These are phyloP conservation scores for Cymbopogon flexuosus DNA, from an alignment of 202 grass and related monocot genomes.

Conservation along the genomic window DNA sequence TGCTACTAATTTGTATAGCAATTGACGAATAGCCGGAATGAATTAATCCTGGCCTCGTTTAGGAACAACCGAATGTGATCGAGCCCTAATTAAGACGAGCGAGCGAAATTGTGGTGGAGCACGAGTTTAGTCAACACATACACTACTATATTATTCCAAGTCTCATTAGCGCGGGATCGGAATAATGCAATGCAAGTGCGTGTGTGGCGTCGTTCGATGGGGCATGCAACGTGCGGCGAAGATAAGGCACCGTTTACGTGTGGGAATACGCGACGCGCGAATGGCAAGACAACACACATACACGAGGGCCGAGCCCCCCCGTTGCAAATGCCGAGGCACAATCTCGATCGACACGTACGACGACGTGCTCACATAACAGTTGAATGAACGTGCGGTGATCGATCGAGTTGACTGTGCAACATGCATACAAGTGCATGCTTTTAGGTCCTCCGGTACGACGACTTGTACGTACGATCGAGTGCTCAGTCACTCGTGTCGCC, in stretches of 20 bases:
- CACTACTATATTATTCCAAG: background rate
- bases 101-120: background rate
- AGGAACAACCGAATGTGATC: no score
- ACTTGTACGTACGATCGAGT: background rate
- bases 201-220: background rate
- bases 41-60: no score
- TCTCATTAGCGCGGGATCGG: background rate
- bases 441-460: background rate
- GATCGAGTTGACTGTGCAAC: slow-evolving; percentile 24
- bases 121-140: slow-evolving; percentile 17
- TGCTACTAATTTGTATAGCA: no score
- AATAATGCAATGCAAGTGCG: background rate
- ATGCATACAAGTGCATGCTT: background rate
- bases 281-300: background rate
- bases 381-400: background rate
- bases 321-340: slow-evolving; percentile 2
- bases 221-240: slow-evolving; percentile 5
- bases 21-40: no score
- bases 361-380: background rate
- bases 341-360: background rate
- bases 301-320: background rate
- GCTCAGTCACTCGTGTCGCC: background rate
- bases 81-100: background rate
- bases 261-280: background rate
- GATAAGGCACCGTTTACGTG: slow-evolving; percentile 10